Conservation (phyloP, 2,329 filamentous ascomycete genomes). For the Beauveria pseudobassiana region DNA sequence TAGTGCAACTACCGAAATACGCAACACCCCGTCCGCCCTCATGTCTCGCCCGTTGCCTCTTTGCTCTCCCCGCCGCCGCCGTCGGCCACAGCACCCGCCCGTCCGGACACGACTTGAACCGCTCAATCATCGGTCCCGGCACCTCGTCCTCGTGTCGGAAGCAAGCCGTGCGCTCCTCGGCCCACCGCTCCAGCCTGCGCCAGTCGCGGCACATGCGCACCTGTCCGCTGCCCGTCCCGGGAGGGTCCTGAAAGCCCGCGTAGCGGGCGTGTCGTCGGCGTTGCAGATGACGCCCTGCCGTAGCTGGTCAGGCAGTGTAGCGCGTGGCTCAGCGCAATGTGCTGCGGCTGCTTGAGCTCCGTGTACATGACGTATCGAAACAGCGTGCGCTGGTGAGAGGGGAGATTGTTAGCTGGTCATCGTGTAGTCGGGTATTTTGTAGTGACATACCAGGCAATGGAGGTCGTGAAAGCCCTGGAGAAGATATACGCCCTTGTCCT, state of each 20-base stretch:
- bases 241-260: neutral
- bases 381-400: neutral
- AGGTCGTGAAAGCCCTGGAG: conserved; percentile 6
- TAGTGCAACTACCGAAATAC: too few species aligned
- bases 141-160: conserved; percentile 5
- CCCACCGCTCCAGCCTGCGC: neutral
- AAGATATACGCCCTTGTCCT: neutral
- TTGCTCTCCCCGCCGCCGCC: neutral
- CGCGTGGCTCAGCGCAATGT: neutral
- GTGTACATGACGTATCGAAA: neutral
- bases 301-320: conserved; percentile 3
- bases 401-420: too few species aligned
- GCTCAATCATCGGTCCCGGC: conserved; percentile 9
- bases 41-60: too few species aligned
- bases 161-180: neutral
- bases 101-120: conserved; percentile 8
- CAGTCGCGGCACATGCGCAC: conserved; percentile 8
- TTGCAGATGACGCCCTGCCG: conserved; percentile 3
- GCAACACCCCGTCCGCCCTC: too few species aligned
- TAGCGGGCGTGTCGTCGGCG: conserved; percentile 9
- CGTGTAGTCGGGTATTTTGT: too few species aligned
- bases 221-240: neutral
- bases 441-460: neutral
- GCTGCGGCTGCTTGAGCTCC: neutral
- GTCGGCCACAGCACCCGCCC: conserved; percentile 1